Evolutionary conservation across 768 basidiomycete genomes (phyloP).

Genomic region (Fistulinella prunicolor): DNA sequence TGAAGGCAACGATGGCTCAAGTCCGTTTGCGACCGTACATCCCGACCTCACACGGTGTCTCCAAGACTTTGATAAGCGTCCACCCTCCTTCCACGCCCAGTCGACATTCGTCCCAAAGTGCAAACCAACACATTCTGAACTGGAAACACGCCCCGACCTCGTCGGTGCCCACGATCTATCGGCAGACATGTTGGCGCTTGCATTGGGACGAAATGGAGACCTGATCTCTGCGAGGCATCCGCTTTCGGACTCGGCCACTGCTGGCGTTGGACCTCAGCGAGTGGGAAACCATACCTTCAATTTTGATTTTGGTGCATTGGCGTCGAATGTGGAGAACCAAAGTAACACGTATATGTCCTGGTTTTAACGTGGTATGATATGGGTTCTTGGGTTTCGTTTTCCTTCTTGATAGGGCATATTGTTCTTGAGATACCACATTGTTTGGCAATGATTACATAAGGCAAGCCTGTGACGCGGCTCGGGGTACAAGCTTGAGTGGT

Average conservation of each 20-base stretch:
- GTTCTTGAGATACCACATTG: slow-evolving; percentile 13
- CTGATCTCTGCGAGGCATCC: slow-evolving; percentile 18
- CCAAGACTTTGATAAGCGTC: slow-evolving; percentile 20
- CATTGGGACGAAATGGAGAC: slow-evolving; percentile 29
- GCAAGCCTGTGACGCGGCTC: slow-evolving; percentile 16
- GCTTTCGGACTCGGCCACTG: slow-evolving; percentile 16
- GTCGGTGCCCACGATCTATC: slow-evolving; percentile 27
- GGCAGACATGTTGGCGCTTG: slow-evolving; percentile 32
- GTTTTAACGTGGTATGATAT: slow-evolving; percentile 40
- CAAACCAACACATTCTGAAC: slow-evolving; percentile 14
- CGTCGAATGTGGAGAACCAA: slow-evolving; percentile 52
- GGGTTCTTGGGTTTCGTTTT: slow-evolving; percentile 12
- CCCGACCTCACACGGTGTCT: slow-evolving; percentile 24
- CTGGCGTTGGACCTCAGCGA: slow-evolving; percentile 32
- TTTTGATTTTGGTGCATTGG: slow-evolving; percentile 60
- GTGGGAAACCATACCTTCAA: slow-evolving; percentile 56
- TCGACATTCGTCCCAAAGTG: slow-evolving; percentile 24
- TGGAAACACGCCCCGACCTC: slow-evolving; percentile 18
- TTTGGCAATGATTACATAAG: slow-evolving; percentile 26
- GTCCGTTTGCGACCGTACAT: slow-evolving; percentile 25
- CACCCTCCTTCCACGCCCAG: slow-evolving; percentile 22
- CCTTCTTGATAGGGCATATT: slow-evolving; percentile 14
- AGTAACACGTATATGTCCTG: slow-evolving; percentile 62
- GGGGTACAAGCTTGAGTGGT: slow-evolving; percentile 8
- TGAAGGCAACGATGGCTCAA: slow-evolving; percentile 1